Evolutionary conservation across 768 basidiomycete genomes (phyloP), one percentile per base, ranked within the genome.

Genomic region (Krasilnikovozyma curviuscula): DNA sequence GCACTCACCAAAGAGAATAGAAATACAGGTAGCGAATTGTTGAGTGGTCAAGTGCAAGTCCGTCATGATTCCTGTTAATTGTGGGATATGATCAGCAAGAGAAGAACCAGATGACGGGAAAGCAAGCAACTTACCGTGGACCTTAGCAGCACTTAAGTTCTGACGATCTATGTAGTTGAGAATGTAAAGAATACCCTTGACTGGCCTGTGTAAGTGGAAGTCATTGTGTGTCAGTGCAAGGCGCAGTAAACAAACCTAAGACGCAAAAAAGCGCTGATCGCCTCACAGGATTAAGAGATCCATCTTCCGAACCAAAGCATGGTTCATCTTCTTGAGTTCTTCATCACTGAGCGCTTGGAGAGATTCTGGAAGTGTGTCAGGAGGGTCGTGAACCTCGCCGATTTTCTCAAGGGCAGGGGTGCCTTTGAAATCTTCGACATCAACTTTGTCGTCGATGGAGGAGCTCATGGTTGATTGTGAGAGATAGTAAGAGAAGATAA

Each of bases 1-100:
- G 45, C 61, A 63, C 37, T 58, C 59, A 31, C 56, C 59, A 44
- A 61, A 63, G 12, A 64, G 52, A 29, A 64, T 49, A 3, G 60
- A 55, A 4, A 64, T 56, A 19, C 46, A 33, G 13, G 54, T 49
- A 13, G 50, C 56, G 42, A 60, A 62, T 30, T 63, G 54, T 6
- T 50, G 42, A 7, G 53, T 56, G 1, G 56, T 55, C 50, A 64
- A 53, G 40, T 55, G 14, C 16, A 64, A 50, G 46, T 62, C 63
- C 12, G 27, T 40, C 54, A 55, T 55, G 52, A 64, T 59, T 23
- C 56, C 56, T 21, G 56, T 52, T 3, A 63, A 53, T 34, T 61
- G 59, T 12, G 61, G 19, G 59, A 54, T 7, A 63, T 49, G 44
- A 58, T 58, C 44, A 57, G 56, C 59, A 40, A 57, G 57, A 49